Evolutionary conservation across 768 basidiomycete genomes (phyloP).

Genomic region (Leccinum broughii): DNA sequence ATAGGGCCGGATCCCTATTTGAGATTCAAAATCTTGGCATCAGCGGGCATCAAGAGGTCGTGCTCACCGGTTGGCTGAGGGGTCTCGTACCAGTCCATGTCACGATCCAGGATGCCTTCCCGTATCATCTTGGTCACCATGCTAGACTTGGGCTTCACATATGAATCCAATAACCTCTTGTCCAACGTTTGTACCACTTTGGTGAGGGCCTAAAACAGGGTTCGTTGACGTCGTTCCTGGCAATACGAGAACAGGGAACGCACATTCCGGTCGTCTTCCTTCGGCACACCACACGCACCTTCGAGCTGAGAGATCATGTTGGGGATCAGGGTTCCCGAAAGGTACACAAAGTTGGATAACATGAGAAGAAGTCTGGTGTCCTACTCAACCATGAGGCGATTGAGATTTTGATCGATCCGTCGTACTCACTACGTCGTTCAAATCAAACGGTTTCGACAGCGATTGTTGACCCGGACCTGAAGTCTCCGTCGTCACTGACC

Average conservation of each 20-base stretch:
- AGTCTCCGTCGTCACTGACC: slow-evolving; percentile 34
- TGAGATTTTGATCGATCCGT: not conserved
- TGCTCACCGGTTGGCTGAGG: slow-evolving; percentile 83
- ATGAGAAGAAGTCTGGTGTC: slow-evolving; percentile 86
- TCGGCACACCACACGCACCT: slow-evolving; percentile 66
- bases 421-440: slow-evolving; percentile 58
- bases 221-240: not conserved
- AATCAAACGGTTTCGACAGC: slow-evolving; percentile 45
- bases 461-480: slow-evolving; percentile 15
- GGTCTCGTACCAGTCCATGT: slow-evolving; percentile 94
- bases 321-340: slow-evolving; percentile 71
- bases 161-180: slow-evolving; percentile 85
- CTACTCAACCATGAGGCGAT: slow-evolving; percentile 41
- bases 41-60: not conserved
- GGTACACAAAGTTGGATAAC: slow-evolving; percentile 82
- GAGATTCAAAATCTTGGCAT: not conserved
- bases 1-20: slow-evolving; percentile 87
- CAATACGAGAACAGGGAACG: slow-evolving; percentile 9
- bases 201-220: slow-evolving; percentile 56
- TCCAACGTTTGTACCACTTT: slow-evolving; percentile 83
- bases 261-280: slow-evolving; percentile 74
- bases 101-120: slow-evolving; percentile 72
- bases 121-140: slow-evolving; percentile 66
- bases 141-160: slow-evolving; percentile 79
- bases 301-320: slow-evolving; percentile 81